Evolutionary conservation across 2,329 filamentous ascomycete species (phyloP).

Genomic region (Nigrospora osmanthi): DNA sequence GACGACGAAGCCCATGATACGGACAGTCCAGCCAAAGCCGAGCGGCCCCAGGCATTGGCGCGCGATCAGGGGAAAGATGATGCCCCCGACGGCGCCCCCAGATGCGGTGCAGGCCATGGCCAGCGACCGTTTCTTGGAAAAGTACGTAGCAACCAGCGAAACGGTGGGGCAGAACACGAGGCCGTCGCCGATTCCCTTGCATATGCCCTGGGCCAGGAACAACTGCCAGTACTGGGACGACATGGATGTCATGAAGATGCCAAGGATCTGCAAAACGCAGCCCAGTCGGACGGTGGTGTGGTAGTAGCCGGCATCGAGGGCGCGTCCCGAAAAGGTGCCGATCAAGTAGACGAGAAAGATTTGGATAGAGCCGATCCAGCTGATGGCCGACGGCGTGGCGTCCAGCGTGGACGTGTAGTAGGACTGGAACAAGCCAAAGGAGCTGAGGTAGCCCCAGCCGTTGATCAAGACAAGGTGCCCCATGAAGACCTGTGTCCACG

Average conservation of each 20-base stretch:
- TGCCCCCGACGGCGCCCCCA: conserved; percentile 19
- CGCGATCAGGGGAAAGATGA: not conserved
- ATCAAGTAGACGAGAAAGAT: conserved; percentile 43
- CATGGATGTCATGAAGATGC: conserved; percentile 44
- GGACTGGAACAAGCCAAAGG: conserved; percentile 44
- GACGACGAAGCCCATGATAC: conserved; percentile 7
- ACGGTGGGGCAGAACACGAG: conserved; percentile 17
- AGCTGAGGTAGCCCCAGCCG: conserved; percentile 40
- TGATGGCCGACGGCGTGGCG: conserved; percentile 21
- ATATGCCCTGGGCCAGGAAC: conserved; percentile 42
- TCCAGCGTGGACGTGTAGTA: conserved; percentile 41
- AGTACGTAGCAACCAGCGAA: conserved; percentile 20
- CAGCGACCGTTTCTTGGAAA: conserved; percentile 19
- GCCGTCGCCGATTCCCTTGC: conserved; percentile 33
- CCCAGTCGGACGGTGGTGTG: conserved; percentile 33
- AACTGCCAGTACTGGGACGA: conserved; percentile 41
- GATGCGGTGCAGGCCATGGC: conserved; percentile 25
- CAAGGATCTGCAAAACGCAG: conserved; percentile 36
- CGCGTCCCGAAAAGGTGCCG: conserved; percentile 40
- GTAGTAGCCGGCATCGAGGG: conserved; percentile 46
- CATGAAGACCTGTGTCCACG: too few relatives aligned
- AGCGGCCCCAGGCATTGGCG: conserved; percentile 23
- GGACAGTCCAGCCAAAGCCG: conserved; percentile 4
- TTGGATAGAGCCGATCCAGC: conserved; percentile 44
- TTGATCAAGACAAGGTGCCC: conserved; percentile 31